These are phyloP conservation scores for Sarocladium brachiariae DNA, from an alignment of 2,329 filamentous ascomycete species.

Conservation along the genomic window DNA sequence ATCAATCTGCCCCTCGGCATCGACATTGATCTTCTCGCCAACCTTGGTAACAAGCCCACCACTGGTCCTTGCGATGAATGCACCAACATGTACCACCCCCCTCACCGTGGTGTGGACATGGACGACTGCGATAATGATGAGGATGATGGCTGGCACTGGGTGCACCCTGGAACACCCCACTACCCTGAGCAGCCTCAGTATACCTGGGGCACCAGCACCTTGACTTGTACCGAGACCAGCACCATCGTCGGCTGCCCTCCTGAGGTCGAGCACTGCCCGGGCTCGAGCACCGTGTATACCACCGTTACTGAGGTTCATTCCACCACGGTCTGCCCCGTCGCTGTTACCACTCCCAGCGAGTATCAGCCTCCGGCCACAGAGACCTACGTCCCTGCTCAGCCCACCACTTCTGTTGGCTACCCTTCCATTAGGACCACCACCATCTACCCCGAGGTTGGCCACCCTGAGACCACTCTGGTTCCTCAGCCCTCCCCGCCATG, in stretches of 20 bases:
- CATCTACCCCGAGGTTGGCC: constrained; percentile 1
- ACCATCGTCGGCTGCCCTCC: constrained; percentile 34
- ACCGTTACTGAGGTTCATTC: constrained; percentile 32
- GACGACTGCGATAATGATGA: constrained; percentile 27
- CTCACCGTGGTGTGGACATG: constrained; percentile 28
- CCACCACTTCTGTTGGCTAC: constrained; percentile 10
- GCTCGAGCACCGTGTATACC: constrained; percentile 24
- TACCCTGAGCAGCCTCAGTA: constrained; percentile 20
- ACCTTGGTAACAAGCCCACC: constrained; percentile 11
- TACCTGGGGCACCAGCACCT: constrained; percentile 35
- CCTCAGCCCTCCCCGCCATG: not conserved
- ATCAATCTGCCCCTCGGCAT: constrained; percentile 13
- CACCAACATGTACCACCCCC: constrained; percentile 29
- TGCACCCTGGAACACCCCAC: constrained; percentile 23
- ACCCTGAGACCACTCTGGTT: not conserved
- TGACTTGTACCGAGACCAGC: constrained; percentile 30
- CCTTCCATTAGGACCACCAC: constrained; percentile 12
- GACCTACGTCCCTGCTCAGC: constrained; percentile 5
- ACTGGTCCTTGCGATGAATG: constrained; percentile 20
- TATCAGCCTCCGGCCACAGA: constrained; percentile 8
- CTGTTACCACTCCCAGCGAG: constrained; percentile 14
- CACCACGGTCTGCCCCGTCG: constrained; percentile 39
- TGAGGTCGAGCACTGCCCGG: constrained; percentile 31
- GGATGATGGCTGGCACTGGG: constrained; percentile 28
- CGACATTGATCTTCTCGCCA: constrained; percentile 12